Conservation (phyloP, 208 protist genomes). For the Leishmania arabica region DNA sequence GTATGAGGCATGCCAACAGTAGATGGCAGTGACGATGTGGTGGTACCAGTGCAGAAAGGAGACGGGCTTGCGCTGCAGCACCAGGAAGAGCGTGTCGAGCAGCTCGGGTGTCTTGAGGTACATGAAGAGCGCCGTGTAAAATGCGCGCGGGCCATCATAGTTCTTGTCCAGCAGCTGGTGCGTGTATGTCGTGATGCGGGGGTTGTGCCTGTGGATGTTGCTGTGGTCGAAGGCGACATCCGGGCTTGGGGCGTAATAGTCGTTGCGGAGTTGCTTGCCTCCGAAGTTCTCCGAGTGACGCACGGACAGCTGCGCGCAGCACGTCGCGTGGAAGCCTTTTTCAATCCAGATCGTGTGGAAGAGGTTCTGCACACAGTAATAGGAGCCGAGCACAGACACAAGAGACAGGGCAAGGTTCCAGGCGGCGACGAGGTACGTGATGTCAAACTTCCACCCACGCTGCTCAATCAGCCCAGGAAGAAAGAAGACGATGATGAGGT, state of each 20-base stretch:
- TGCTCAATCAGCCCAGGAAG: slow-evolving; percentile 60
- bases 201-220: slow-evolving; percentile 30
- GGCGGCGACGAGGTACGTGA: slow-evolving; percentile 29
- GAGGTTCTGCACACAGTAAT: slow-evolving; percentile 27
- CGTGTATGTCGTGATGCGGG: slow-evolving; percentile 24
- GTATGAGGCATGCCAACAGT: slow-evolving; percentile 84
- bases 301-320: slow-evolving; percentile 43
- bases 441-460: slow-evolving; percentile 33
- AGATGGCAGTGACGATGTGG: slow-evolving; percentile 76
- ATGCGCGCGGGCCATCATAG: slow-evolving; percentile 29
- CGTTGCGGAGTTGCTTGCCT: slow-evolving; percentile 23
- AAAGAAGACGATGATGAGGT: slow-evolving; percentile 61
- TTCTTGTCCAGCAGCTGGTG: slow-evolving; percentile 25
- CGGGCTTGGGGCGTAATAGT: slow-evolving; percentile 41
- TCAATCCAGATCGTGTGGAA: slow-evolving; percentile 39
- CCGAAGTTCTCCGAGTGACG: slow-evolving; percentile 22
- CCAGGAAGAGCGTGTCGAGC: slow-evolving; percentile 73
- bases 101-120: slow-evolving; percentile 83
- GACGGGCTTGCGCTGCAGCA: slow-evolving; percentile 57
- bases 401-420: slow-evolving; percentile 85
- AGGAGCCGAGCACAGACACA: slow-evolving; percentile 62
- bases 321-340: slow-evolving; percentile 24
- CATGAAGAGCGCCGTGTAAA: slow-evolving; percentile 64
- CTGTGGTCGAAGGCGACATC: slow-evolving; percentile 29
- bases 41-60: slow-evolving; percentile 26